These are phyloP conservation scores for Verticillium alfalfae DNA, from an alignment of 2,329 filamentous ascomycete genomes.

Conservation along the genomic window DNA sequence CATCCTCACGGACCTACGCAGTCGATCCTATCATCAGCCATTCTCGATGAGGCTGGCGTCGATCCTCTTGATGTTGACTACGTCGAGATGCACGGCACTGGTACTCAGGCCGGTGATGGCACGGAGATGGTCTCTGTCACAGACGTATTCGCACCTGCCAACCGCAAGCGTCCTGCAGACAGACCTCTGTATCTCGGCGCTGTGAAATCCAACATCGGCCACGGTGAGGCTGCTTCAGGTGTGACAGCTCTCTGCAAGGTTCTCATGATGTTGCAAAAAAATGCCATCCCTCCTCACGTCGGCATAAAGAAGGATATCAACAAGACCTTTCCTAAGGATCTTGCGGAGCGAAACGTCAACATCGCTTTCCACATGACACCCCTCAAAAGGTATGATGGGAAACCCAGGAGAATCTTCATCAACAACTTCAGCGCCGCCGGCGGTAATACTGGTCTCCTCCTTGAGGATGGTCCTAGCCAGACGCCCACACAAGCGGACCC, in stretches of 20 bases:
- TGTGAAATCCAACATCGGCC: constrained; percentile 60
- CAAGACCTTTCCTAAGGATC: constrained; percentile 50
- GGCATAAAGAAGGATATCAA: constrained; percentile 64
- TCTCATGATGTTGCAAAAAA: constrained; percentile 59
- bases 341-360: constrained; percentile 51
- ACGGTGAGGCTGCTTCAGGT: constrained; percentile 58
- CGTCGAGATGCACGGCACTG: constrained; percentile 86
- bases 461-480: constrained; percentile 55
- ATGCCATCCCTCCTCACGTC: constrained; percentile 57
- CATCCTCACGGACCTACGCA: constrained; percentile 76
- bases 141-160: constrained; percentile 41
- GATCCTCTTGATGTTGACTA: constrained; percentile 75
- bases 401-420: constrained; percentile 44
- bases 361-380: constrained; percentile 50
- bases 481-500: constrained; percentile 41
- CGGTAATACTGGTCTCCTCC: constrained; percentile 62
- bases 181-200: constrained; percentile 57
- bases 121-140: constrained; percentile 78
- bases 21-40: constrained; percentile 61
- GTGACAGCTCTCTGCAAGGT: constrained; percentile 60
- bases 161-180: constrained; percentile 37
- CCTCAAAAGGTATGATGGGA: constrained; percentile 41
- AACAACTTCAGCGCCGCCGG: constrained; percentile 71
- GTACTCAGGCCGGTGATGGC: constrained; percentile 78
- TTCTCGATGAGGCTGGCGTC: constrained; percentile 67